Evolutionary conservation across 257 asterid species (phyloP).

Genomic region (Linderniella brevidens): DNA sequence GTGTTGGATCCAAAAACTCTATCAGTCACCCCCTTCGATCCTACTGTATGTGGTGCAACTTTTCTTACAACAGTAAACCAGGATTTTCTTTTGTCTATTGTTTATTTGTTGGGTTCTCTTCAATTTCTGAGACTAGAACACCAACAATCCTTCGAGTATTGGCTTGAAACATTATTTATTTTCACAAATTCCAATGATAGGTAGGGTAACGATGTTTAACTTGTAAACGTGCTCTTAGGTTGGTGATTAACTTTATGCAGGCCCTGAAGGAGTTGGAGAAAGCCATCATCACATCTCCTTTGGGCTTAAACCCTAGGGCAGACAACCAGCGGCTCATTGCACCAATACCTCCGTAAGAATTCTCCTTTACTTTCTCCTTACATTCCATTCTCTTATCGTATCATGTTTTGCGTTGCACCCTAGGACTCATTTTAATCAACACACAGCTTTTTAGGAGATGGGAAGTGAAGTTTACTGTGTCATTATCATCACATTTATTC

Average conservation of each 20-base stretch:
- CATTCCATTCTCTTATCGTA: constrained; percentile 1
- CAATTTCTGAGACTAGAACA: not conserved
- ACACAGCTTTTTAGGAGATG: constrained; percentile 1
- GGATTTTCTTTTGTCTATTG: not conserved
- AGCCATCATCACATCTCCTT: constrained; percentile 70
- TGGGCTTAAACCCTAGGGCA: constrained; percentile 77
- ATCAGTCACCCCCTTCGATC: constrained; percentile 70
- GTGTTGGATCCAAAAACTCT: constrained; percentile 80
- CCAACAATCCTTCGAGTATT: not conserved
- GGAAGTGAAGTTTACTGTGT: constrained; percentile 1
- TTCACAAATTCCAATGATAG: not conserved
- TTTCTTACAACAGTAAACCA: constrained; percentile 3
- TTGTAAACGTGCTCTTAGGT: constrained; percentile 4
- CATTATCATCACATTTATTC: constrained; percentile 5
- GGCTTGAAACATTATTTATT: not conserved
- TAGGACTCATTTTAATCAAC: not conserved
- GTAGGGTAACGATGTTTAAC: not conserved
- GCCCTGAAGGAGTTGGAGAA: constrained; percentile 80
- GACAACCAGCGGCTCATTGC: constrained; percentile 59
- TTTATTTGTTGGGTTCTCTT: constrained; percentile 1
- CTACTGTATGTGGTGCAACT: constrained; percentile 38
- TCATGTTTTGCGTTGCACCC: not conserved
- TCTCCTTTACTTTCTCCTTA: constrained; percentile 3
- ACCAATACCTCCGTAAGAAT: constrained; percentile 84
- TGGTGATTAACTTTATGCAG: constrained; percentile 26